Evolutionary conservation across 768 basidiomycete species (phyloP).

Genomic region (Tylopilus vinaceipallidus): DNA sequence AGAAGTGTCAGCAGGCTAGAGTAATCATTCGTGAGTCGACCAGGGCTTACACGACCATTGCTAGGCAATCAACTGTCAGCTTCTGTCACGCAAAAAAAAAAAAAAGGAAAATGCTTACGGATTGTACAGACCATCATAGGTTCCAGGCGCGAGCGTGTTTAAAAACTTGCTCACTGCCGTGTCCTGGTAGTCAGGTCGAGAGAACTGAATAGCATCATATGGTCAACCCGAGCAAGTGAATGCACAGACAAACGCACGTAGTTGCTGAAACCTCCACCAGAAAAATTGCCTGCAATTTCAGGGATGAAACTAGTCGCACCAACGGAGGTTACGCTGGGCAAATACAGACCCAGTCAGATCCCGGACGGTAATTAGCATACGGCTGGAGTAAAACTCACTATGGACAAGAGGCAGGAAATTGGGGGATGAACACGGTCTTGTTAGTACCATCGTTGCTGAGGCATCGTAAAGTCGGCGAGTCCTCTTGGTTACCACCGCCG

Average conservation of each 20-base stretch:
- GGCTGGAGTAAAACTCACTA: too few relatives aligned
- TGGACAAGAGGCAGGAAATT: conserved; percentile 63
- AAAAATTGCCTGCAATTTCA: conserved; percentile 58
- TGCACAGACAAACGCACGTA: conserved; percentile 38
- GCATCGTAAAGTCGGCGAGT: conserved; percentile 55
- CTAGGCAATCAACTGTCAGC: conserved; percentile 25
- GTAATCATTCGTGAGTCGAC: not conserved
- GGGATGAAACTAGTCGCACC: conserved; percentile 62
- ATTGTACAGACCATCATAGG: conserved; percentile 60
- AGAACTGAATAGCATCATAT: conserved; percentile 39
- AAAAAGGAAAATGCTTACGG: conserved; percentile 35
- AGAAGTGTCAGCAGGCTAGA: not conserved
- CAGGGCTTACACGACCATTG: conserved; percentile 49
- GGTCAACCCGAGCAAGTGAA: conserved; percentile 3
- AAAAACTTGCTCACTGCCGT: conserved; percentile 45
- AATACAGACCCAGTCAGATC: too few relatives aligned
- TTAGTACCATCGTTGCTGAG: conserved; percentile 58
- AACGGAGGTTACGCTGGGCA: conserved; percentile 66
- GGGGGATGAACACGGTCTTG: conserved; percentile 49
- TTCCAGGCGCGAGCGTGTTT: conserved; percentile 41
- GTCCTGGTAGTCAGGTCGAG: conserved; percentile 53
- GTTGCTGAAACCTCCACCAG: conserved; percentile 74
- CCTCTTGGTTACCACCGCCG: conserved; percentile 51
- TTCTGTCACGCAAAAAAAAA: not conserved
- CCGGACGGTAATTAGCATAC: too few relatives aligned